These are phyloP conservation scores for Paracorniculantispora psalliotae DNA, from an alignment of 2,329 filamentous ascomycete species.

Conservation along the genomic window DNA sequence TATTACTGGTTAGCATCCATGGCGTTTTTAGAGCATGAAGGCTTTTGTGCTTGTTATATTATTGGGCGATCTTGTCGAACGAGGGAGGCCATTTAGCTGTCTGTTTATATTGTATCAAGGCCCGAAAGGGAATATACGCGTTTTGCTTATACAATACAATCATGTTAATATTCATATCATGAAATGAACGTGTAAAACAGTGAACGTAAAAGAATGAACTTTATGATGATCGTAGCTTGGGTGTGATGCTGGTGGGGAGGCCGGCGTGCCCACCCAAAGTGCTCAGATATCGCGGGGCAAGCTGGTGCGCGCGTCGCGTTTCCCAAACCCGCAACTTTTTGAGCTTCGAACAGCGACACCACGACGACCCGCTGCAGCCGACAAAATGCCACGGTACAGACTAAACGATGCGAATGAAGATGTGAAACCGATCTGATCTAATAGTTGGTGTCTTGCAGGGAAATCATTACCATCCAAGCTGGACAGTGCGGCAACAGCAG, in stretches of 20 bases:
- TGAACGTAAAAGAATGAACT: too few relatives aligned
- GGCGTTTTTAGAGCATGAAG: conserved; percentile 14
- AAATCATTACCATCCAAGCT: conserved; percentile 98
- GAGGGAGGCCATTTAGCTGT: neutral
- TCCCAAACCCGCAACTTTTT: conserved; percentile 2
- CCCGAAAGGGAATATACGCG: conserved; percentile 1
- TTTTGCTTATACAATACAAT: neutral
- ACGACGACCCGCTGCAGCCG: neutral
- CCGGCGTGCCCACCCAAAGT: neutral
- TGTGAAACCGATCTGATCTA: too few relatives aligned
- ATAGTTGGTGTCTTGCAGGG: conserved; percentile 47
- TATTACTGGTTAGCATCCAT: conserved; percentile 12
- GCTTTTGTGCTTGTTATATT: conserved; percentile 9
- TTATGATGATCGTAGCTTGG: too few relatives aligned
- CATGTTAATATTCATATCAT: neutral
- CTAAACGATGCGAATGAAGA: neutral
- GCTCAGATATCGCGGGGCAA: conserved; percentile 9
- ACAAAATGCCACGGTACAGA: conserved; percentile 25
- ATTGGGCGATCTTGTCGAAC: conserved; percentile 7
- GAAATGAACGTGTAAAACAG: neutral
- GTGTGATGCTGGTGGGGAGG: neutral
- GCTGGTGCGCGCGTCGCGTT: conserved; percentile 8
- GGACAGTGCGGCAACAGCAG: conserved; percentile 99
- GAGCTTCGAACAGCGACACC: neutral
- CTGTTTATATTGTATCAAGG: conserved; percentile 8